A percentile compares a stretch with the other conserved stretches of the same genome.
Conservation (phyloP, 2,329 filamentous ascomycete species). For the Parafenestella ontariensis region DNA sequence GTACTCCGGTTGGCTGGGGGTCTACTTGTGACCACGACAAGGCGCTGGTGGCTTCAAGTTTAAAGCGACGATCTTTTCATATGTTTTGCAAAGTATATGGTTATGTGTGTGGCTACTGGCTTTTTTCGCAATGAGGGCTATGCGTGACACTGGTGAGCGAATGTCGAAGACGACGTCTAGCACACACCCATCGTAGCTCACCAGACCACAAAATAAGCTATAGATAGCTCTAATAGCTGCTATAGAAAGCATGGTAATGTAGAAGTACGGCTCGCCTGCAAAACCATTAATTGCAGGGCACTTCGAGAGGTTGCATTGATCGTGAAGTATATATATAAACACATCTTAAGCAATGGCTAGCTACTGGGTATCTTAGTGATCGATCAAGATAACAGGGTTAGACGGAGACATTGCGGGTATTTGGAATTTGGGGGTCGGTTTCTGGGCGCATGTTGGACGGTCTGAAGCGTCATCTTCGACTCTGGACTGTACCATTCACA, state of each 20-base stretch:
- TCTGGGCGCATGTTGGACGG: background rate
- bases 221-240: no score
- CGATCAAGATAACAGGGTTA: background rate
- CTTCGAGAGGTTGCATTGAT: background rate
- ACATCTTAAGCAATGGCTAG: background rate
- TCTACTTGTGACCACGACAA: constrained; percentile 1
- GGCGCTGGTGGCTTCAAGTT: background rate
- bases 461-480: background rate
- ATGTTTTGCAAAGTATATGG: no score
- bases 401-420: no score
- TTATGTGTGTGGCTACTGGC: no score
- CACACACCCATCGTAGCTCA: no score
- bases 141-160: no score
- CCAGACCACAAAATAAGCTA: no score
- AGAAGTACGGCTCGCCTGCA: no score
- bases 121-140: no score
- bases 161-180: no score
- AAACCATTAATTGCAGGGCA: background rate
- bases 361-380: background rate
- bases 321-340: background rate
- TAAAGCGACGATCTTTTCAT: no score
- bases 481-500: background rate
- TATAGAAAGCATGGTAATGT: no score
- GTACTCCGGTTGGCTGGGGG: constrained; percentile 24
- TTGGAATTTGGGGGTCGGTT: background rate